These are phyloP conservation scores for Leucocoprinus birnbaumii DNA, from an alignment of 768 basidiomycete genomes.

Conservation along the genomic window DNA sequence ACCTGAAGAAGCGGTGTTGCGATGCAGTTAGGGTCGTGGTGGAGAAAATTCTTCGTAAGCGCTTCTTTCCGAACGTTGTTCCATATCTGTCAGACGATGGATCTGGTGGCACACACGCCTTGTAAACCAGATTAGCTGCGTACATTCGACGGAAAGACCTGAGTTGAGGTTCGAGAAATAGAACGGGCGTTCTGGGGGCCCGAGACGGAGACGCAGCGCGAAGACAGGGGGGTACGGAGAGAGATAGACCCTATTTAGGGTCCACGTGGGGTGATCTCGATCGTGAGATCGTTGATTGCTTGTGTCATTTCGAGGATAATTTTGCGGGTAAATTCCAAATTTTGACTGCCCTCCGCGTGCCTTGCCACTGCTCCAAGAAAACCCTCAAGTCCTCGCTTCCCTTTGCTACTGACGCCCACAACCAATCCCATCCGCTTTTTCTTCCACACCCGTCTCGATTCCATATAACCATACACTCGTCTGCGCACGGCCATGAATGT, in stretches of 20 bases:
- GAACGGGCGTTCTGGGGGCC: neutral
- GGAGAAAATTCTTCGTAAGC: conserved; percentile 4
- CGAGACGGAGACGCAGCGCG: neutral
- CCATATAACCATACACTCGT: neutral
- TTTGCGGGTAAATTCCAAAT: conserved; percentile 15
- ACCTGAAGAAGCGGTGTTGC: neutral
- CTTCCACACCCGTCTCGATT: neutral
- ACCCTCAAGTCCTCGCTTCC: conserved; percentile 6
- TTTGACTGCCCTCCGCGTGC: conserved; percentile 15
- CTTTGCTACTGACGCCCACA: conserved; percentile 9
- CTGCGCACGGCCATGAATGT: conserved; percentile 16
- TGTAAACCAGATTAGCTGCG: neutral
- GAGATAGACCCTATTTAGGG: conserved; percentile 5
- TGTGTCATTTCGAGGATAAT: conserved; percentile 16
- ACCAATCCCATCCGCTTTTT: neutral
- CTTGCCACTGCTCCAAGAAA: conserved; percentile 11
- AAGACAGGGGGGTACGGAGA: neutral
- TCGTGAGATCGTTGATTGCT: conserved; percentile 18
- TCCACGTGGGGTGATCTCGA: conserved; percentile 17
- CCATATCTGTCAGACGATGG: neutral
- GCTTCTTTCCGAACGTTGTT: conserved; percentile 2
- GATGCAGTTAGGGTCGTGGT: conserved; percentile 6
- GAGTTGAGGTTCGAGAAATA: neutral
- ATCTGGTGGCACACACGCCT: neutral
- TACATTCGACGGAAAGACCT: neutral